Conservation (phyloP, 208 protist species). For the Zelonia costaricensis region DNA sequence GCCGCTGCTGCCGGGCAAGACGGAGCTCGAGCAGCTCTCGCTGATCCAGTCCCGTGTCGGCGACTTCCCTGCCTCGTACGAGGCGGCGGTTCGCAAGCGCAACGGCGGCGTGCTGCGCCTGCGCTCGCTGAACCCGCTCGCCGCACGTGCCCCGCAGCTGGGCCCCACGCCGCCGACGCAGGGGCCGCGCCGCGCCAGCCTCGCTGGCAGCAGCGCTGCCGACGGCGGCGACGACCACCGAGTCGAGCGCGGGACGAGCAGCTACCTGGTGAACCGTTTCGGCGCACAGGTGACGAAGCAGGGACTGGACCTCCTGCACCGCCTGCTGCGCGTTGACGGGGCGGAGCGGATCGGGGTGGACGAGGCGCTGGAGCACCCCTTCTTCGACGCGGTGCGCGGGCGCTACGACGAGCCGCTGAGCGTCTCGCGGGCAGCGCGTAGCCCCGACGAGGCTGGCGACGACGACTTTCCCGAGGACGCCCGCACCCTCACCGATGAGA, state of each 20-base stretch:
- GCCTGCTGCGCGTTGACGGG: constrained; percentile 51
- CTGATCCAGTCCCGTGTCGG: constrained; percentile 82
- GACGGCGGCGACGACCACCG: not conserved
- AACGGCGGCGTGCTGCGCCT: constrained; percentile 42
- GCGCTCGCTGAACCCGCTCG: constrained; percentile 15
- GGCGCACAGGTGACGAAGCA: constrained; percentile 21
- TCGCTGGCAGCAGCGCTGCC: not conserved
- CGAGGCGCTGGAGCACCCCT: constrained; percentile 80
- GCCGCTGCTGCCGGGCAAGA: constrained; percentile 85
- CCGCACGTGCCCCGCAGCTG: constrained; percentile 1
- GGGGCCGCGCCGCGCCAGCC: not conserved
- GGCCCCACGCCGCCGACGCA: not conserved
- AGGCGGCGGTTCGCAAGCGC: constrained; percentile 41
- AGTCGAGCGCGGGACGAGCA: constrained; percentile 4
- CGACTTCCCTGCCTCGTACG: constrained; percentile 46
- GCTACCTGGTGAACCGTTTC: constrained; percentile 50
- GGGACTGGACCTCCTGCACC: constrained; percentile 62
- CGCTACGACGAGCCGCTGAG: not conserved
- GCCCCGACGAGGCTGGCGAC: not conserved
- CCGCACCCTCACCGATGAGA: not conserved
- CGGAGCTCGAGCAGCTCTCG: constrained; percentile 84
- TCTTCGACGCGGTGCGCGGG: constrained; percentile 52
- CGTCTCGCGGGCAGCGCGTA: not conserved
- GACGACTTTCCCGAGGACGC: not conserved
- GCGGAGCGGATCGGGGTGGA: constrained; percentile 59